Evolutionary conservation across 768 basidiomycete species (phyloP), one percentile per base, ranked within the genome.

Genomic region (Macrocybe gigantea): DNA sequence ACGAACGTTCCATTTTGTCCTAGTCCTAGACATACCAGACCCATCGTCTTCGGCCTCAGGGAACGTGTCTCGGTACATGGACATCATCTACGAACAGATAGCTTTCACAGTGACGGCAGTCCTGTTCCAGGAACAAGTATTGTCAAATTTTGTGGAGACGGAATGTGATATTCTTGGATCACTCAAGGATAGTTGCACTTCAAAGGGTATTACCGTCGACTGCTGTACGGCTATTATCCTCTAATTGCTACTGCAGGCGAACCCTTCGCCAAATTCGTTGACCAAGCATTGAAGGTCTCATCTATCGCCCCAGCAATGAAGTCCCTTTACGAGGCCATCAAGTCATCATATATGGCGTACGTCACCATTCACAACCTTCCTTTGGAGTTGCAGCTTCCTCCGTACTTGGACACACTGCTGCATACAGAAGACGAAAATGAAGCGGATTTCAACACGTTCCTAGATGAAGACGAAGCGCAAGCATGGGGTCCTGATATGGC

Each of bases 41-140:
- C 90, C 93, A 7, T 89, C 89, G 7, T 91, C 87, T 9, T 86
- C 85, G 6, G 80, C 83, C 14, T 84, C 83, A 5, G 85, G 85
- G 9, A 88, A 87, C 57, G 69, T 91, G 31, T 69, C 78, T 42
- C 84, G 81, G 60, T 88, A 93, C 60, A 82, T 91, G 56, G 90
- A 95, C 59, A 80, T 84, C 40, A 79, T 96, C 35, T 96, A 96
- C 59, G 80, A 90, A 52, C 92, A 93, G 59, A 77, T 95, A 48
- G 86, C 84, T 0, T 94, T 94, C 68, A 85, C 88, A 2, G 72
- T 92, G 53, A 92, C 94, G 2, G 96, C 95, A 5, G 92, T 94
- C 7, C 72, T 97, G 38, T 94, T 86, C 56, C 88, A 92, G 60
- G 86, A 96, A 60, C 95, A 99, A 65, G 85, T 91, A 4, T 64